phyloP scores from a whole-genome alignment of 331 rosid genomes.

The Spiraea crenata region DNA sequence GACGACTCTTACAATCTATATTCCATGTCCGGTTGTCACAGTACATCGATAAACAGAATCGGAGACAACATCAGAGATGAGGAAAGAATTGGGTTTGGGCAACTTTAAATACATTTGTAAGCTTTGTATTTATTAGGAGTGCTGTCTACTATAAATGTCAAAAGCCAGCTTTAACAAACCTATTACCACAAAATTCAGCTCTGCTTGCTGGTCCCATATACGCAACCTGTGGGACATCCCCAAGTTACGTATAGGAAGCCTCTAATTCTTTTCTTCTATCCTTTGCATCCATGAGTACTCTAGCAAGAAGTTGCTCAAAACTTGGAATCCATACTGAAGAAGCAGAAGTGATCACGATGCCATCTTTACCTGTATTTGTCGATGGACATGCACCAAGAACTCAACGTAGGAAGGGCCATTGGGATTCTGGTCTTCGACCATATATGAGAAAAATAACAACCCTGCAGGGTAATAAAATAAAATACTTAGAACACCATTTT shows the following conservation, averaged over 20 bases:
- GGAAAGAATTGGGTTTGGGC: not conserved
- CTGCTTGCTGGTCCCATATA: not conserved
- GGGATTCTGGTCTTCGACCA: constrained; percentile 83
- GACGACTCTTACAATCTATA: no score
- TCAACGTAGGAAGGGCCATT: constrained; percentile 85
- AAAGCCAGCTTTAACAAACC: not conserved
- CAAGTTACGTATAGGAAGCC: constrained; percentile 2
- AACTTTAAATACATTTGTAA: not conserved
- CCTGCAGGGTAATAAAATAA: constrained; percentile 45
- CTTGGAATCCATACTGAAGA: constrained; percentile 16
- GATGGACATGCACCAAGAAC: constrained; percentile 82
- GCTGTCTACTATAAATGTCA: not conserved
- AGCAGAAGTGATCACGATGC: constrained; percentile 37
- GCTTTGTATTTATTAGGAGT: not conserved
- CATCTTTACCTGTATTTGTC: constrained; percentile 94
- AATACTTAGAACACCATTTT: not conserved
- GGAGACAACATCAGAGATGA: not conserved
- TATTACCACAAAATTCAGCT: not conserved
- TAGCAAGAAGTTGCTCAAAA: constrained; percentile 24
- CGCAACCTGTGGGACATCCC: not conserved
- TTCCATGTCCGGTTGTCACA: not conserved
- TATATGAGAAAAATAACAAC: constrained; percentile 65
- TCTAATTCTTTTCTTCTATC: constrained; percentile 4
- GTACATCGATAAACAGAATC: not conserved
- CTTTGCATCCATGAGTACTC: constrained; percentile 14